Evolutionary conservation across 345 rosid species (phyloP).

Genomic region (Gossypioides kirkii): DNA sequence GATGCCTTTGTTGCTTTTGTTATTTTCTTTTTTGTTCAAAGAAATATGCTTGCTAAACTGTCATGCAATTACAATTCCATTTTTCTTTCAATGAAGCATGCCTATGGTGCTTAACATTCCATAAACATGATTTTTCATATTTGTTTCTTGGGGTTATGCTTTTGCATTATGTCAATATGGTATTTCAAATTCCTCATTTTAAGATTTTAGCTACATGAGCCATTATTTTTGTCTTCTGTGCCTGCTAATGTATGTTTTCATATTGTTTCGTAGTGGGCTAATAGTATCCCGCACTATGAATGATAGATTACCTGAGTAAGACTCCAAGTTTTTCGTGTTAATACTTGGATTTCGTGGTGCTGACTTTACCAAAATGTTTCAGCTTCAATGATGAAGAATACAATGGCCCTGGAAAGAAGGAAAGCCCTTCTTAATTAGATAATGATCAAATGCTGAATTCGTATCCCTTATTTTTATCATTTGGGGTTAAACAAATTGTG

Average conservation of each 20-base stretch:
- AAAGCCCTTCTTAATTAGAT: neutral
- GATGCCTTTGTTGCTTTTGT: neutral
- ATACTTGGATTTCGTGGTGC: neutral
- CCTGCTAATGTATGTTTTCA: neutral
- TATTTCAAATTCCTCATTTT: neutral
- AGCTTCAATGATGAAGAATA: slow-evolving; percentile 11
- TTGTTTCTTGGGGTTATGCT: neutral
- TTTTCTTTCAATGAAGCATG: neutral
- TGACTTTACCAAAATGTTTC: slow-evolving; percentile 2
- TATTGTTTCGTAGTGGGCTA: neutral
- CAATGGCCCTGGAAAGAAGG: slow-evolving; percentile 3
- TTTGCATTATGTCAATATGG: neutral
- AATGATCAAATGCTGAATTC: slow-evolving; percentile 2
- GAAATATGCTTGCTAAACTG: neutral
- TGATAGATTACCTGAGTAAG: neutral
- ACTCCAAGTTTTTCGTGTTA: neutral
- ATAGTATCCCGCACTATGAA: neutral
- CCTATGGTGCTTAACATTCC: neutral
- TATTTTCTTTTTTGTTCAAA: neutral
- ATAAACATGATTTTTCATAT: neutral
- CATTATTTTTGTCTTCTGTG: neutral
- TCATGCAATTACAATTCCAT: neutral
- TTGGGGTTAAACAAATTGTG: neutral
- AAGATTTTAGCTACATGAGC: neutral
- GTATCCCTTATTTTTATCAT: neutral